Percentiles rank a stretch among this genome's conserved stretches.
Conservation (phyloP, 139 green algal genomes). For the Penium margaritaceum region DNA sequence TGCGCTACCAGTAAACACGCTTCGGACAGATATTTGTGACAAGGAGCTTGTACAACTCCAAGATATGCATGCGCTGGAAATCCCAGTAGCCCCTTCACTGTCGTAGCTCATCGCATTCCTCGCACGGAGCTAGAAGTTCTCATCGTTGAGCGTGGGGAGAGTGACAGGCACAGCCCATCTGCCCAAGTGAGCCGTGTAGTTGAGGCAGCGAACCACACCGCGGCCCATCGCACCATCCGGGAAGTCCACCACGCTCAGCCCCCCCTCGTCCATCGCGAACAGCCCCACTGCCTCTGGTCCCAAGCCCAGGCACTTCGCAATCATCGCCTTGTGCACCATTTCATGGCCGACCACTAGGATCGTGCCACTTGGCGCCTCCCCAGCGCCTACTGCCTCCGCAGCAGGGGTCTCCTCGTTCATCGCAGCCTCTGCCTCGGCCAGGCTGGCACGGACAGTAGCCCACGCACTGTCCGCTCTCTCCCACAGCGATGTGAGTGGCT, state of each 20-base stretch:
- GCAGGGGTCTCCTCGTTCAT: neutral
- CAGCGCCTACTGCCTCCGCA: neutral
- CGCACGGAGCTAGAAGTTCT: slow-evolving; percentile 46
- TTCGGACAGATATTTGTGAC: too few species aligned
- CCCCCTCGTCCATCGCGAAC: slow-evolving; percentile 46
- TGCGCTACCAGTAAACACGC: too few species aligned
- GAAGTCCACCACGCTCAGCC: slow-evolving; percentile 67
- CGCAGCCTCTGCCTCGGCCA: neutral
- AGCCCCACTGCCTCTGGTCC: neutral
- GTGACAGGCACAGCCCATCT: slow-evolving; percentile 63
- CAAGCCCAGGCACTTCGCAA: slow-evolving; percentile 32
- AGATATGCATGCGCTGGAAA: too few species aligned
- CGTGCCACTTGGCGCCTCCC: neutral
- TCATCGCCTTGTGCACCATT: slow-evolving; percentile 26
- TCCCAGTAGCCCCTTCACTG: too few species aligned
- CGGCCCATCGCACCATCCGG: slow-evolving; percentile 45
- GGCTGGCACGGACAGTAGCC: neutral
- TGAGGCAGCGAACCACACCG: slow-evolving; percentile 49
- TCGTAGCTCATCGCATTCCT: too few species aligned
- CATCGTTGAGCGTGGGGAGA: slow-evolving; percentile 17
- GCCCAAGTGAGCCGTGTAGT: slow-evolving; percentile 60
- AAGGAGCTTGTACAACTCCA: too few species aligned
- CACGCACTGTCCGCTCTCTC: slow-evolving; percentile 16
- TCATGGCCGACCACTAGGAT: slow-evolving; percentile 47
- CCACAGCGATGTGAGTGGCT: slow-evolving; percentile 19